Evolutionary conservation across 345 rosid genomes (phyloP).

Genomic region (Camelina laxa): DNA sequence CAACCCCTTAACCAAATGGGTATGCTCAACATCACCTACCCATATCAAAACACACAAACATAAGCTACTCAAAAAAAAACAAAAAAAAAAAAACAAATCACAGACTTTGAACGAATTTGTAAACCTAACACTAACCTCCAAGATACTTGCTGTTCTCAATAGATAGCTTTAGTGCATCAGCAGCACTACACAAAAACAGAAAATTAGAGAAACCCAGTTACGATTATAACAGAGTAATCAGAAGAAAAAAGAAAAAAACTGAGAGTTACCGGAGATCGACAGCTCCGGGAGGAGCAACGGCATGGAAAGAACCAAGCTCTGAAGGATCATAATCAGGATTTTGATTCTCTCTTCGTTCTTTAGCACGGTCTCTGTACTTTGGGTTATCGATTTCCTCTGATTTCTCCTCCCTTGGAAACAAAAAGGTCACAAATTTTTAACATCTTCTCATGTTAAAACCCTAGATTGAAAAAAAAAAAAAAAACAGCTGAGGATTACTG

Average conservation of each 20-base stretch:
- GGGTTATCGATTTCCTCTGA: constrained; percentile 77
- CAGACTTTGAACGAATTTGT: neutral
- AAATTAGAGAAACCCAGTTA: neutral
- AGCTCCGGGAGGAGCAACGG: constrained; percentile 95
- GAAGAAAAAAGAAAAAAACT: neutral
- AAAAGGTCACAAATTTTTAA: neutral
- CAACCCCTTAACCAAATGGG: constrained; percentile 97
- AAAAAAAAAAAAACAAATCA: neutral
- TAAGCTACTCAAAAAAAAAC: neutral
- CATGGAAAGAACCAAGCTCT: constrained; percentile 87
- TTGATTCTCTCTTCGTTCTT: constrained; percentile 96
- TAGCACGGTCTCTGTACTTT: constrained; percentile 91
- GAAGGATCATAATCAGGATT: constrained; percentile 92
- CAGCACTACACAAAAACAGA: constrained; percentile 48
- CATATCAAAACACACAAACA: constrained; percentile 18
- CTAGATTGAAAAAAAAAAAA: constrained; percentile 4
- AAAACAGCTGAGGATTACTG: constrained; percentile 28
- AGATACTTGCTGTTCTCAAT: constrained; percentile 99
- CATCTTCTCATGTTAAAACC: neutral
- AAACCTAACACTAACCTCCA: constrained; percentile 68
- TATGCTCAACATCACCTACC: constrained; percentile 93
- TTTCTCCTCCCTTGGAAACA: constrained; percentile 75
- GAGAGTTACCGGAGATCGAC: constrained; percentile 63
- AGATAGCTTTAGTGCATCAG: constrained; percentile 83
- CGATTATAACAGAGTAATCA: neutral